Conservation (phyloP, 768 basidiomycete species). For the Roridomyces roridus region DNA sequence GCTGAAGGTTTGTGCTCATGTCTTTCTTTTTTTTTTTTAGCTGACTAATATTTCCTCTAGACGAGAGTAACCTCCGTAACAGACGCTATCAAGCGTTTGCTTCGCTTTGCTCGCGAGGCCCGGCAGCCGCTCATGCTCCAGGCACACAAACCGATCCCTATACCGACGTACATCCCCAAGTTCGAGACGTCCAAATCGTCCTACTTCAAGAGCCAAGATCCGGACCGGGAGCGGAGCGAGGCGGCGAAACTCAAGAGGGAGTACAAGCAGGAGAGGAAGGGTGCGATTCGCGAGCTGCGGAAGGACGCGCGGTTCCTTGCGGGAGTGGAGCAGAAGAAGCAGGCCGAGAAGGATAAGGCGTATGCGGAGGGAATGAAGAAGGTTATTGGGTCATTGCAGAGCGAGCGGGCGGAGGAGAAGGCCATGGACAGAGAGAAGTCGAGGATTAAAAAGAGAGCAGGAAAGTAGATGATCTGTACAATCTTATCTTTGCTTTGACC, state of each 20-base stretch:
- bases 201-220: constrained; percentile 83
- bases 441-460: constrained; percentile 77
- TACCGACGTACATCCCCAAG: constrained; percentile 91
- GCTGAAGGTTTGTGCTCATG: constrained; percentile 58
- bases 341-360: constrained; percentile 80
- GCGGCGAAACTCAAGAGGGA: constrained; percentile 83
- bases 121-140: constrained; percentile 86
- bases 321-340: constrained; percentile 81
- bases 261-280: constrained; percentile 95
- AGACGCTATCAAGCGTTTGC: constrained; percentile 62
- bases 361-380: constrained; percentile 88
- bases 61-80: constrained; percentile 47
- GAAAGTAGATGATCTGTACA: constrained; percentile 53
- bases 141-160: constrained; percentile 95
- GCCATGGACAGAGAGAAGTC: constrained; percentile 84
- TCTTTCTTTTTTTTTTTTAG: too few species aligned
- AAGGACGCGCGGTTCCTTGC: constrained; percentile 97
- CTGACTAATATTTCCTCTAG: constrained; percentile 42
- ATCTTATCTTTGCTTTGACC: not conserved
- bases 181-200: constrained; percentile 82
- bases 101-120: constrained; percentile 74
- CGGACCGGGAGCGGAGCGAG: constrained; percentile 90
- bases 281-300: constrained; percentile 93
- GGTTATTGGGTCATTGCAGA: constrained; percentile 77
- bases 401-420: constrained; percentile 95